A percentile compares a stretch with the other conserved stretches of the same genome.
phyloP scores from a whole-genome alignment of 306 rosid genomes.

The apple (Malus domestica) region ASM211411v1 NC_041801.1:14279501-14280000 shows the following conservation, averaged over 20 bases:
- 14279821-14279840: not conserved
- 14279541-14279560: slow-evolving; percentile 47
- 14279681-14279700: not conserved
- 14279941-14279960: not conserved
- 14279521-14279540: slow-evolving; percentile 27
- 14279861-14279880: not conserved
- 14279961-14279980: not conserved
- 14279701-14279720: not conserved
- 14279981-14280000: not conserved
- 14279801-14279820: not conserved
- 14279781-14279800: not conserved
- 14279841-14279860: not conserved
- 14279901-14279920: not conserved
- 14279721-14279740: not conserved
- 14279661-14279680: slow-evolving; percentile 51
- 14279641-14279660: slow-evolving; percentile 74
- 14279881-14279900: not conserved
- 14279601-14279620: slow-evolving; percentile 40
- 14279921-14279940: not conserved
- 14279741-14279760: not conserved
- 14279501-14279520: not conserved
- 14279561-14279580: slow-evolving; percentile 61
- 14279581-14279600: slow-evolving; percentile 55
- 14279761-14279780: too few species aligned
- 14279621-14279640: slow-evolving; percentile 10